phyloP scores from a whole-genome alignment of 768 basidiomycete species.

The Xanthoconium purpureum region DNA sequence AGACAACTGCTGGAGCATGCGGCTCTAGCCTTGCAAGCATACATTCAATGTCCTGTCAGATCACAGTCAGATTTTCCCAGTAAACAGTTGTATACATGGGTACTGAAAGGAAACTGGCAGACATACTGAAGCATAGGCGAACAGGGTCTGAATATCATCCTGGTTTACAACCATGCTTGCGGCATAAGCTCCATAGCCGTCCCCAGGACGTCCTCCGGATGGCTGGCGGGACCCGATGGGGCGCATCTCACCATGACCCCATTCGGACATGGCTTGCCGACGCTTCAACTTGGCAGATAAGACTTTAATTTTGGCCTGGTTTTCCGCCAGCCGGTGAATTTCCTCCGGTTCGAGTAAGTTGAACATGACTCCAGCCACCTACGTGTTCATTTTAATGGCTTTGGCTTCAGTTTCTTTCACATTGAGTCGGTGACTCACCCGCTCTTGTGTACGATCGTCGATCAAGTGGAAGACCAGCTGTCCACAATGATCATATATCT shows the following conservation, averaged over 20 bases:
- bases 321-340: fast-evolving
- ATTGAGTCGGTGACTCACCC: background rate
- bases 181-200: background rate
- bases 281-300: background rate
- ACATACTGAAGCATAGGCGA: background rate
- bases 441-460: background rate
- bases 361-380: background rate
- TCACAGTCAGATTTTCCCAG: background rate
- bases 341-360: background rate
- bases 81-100: background rate
- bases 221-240: background rate
- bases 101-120: background rate
- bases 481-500: background rate
- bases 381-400: background rate
- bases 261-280: background rate
- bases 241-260: background rate
- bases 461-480: background rate
- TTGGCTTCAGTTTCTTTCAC: too few relatives aligned
- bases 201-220: background rate
- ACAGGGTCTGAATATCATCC: background rate
- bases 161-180: background rate
- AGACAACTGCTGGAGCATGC: background rate
- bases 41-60: slow-evolving; percentile 1
- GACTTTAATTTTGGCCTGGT: slow-evolving; percentile 1
- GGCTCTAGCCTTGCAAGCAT: background rate